Evolutionary conservation across 1,284 basidiomycete species (phyloP).

Genomic region (Cryptococcus sp.): DNA sequence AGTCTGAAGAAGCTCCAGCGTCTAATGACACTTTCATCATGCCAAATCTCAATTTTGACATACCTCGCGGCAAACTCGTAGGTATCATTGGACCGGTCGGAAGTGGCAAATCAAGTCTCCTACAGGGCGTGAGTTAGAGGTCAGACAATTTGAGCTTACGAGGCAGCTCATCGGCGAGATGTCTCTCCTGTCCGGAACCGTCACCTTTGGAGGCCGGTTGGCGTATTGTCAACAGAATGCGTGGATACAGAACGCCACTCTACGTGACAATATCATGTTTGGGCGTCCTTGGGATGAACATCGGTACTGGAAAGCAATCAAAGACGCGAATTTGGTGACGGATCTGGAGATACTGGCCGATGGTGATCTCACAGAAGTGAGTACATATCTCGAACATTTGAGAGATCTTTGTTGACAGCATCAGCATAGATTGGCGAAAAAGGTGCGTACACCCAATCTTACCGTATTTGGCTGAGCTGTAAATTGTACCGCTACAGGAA

Average conservation of each 20-base stretch:
- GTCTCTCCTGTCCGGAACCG: constrained; percentile 60
- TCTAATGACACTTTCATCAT: constrained; percentile 57
- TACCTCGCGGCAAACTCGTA: constrained; percentile 63
- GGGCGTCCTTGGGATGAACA: constrained; percentile 68
- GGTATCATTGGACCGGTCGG: constrained; percentile 67
- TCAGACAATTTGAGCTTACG: not conserved
- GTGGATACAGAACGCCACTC: constrained; percentile 83
- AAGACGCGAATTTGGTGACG: constrained; percentile 63
- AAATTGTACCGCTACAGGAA: constrained; percentile 20
- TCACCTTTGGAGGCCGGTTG: constrained; percentile 67
- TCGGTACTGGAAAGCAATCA: constrained; percentile 66
- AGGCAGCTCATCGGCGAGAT: constrained; percentile 66
- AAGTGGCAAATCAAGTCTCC: constrained; percentile 63
- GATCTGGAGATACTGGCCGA: constrained; percentile 72
- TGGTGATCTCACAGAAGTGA: constrained; percentile 68
- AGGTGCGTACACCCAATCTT: constrained; percentile 45
- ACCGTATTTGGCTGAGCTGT: not conserved
- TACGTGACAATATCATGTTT: constrained; percentile 63
- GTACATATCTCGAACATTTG: constrained; percentile 7
- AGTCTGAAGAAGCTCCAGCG: too few relatives aligned
- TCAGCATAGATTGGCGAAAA: constrained; percentile 64
- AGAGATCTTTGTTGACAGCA: constrained; percentile 5
- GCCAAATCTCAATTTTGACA: constrained; percentile 58
- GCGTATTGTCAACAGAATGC: constrained; percentile 70
- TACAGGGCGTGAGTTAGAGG: constrained; percentile 60